These are phyloP conservation scores for Papiliotrema nemorosa DNA, from an alignment of 1,284 basidiomycete genomes.

Conservation along the genomic window DNA sequence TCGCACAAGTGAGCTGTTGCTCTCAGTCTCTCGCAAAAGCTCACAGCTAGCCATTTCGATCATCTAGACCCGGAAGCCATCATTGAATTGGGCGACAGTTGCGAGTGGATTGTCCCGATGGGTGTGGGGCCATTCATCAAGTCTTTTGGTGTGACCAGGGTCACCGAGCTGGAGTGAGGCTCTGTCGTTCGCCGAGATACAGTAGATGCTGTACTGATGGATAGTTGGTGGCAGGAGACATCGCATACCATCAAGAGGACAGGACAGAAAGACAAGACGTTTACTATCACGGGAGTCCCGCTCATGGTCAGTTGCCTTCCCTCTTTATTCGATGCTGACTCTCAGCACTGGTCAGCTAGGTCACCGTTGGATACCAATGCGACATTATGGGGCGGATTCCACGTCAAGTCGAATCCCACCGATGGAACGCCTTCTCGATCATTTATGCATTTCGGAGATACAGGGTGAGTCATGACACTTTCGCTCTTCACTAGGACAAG, in stretches of 20 bases:
- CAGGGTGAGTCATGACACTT: slow-evolving; percentile 26
- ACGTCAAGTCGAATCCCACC: slow-evolving; percentile 38
- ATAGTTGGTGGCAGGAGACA: slow-evolving; percentile 47
- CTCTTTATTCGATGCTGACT: slow-evolving; percentile 5
- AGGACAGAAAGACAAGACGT: slow-evolving; percentile 27
- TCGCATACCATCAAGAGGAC: slow-evolving; percentile 25
- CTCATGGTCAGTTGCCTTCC: slow-evolving; percentile 31
- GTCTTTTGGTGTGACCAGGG: slow-evolving; percentile 38
- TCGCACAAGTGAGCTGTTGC: slow-evolving; percentile 48
- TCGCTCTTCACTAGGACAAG: neutral
- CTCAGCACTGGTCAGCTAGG: slow-evolving; percentile 52
- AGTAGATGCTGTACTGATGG: too few relatives aligned
- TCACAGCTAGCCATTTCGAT: slow-evolving; percentile 41
- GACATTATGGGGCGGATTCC: slow-evolving; percentile 51
- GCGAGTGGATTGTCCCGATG: slow-evolving; percentile 44
- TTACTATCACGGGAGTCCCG: slow-evolving; percentile 42
- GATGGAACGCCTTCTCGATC: slow-evolving; percentile 17
- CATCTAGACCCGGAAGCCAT: slow-evolving; percentile 46
- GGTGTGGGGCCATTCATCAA: slow-evolving; percentile 42
- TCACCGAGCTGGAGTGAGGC: slow-evolving; percentile 47
- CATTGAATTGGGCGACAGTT: slow-evolving; percentile 43
- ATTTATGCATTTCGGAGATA: slow-evolving; percentile 52
- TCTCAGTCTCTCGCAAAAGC: neutral
- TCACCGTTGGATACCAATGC: slow-evolving; percentile 52
- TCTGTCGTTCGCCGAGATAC: neutral